Evolutionary conservation across 1,284 basidiomycete genomes (phyloP).

Genomic region (Cryptococcus sp.): DNA sequence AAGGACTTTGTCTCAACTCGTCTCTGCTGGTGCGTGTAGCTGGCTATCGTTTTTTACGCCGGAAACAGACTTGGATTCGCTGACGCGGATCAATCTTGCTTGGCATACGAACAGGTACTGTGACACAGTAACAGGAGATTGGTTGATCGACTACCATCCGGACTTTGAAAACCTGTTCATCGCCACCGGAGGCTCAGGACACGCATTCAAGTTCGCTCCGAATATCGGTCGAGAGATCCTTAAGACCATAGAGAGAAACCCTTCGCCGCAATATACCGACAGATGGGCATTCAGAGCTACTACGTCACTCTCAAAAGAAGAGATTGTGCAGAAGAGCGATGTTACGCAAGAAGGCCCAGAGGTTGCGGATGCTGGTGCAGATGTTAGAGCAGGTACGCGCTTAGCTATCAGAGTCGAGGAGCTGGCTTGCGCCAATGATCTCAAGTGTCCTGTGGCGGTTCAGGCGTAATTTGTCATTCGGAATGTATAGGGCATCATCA

Average conservation of each 20-base stretch:
- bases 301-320: constrained; percentile 12
- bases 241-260: constrained; percentile 66
- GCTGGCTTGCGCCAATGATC: constrained; percentile 35
- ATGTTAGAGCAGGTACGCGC: constrained; percentile 38
- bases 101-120: constrained; percentile 40
- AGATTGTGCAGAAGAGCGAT: constrained; percentile 6
- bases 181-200: constrained; percentile 55
- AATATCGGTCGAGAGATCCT: constrained; percentile 74
- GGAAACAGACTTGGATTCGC: neutral
- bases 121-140: constrained; percentile 55
- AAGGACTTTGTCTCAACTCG: constrained; percentile 50
- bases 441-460: constrained; percentile 13
- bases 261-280: constrained; percentile 58
- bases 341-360: constrained; percentile 13
- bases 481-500: no score
- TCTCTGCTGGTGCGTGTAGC: constrained; percentile 41
- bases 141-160: constrained; percentile 56
- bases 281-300: constrained; percentile 59
- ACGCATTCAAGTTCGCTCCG: constrained; percentile 71
- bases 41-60: neutral
- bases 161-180: constrained; percentile 52
- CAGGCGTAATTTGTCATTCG: no score
- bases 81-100: neutral
- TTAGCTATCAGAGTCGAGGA: constrained; percentile 36
- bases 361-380: constrained; percentile 30